A percentile compares a stretch with the other conserved stretches of the same genome.
These are phyloP conservation scores for Ceratobasidium sp. DNA, from an alignment of 1,284 basidiomycete genomes.

Conservation along the genomic window DNA sequence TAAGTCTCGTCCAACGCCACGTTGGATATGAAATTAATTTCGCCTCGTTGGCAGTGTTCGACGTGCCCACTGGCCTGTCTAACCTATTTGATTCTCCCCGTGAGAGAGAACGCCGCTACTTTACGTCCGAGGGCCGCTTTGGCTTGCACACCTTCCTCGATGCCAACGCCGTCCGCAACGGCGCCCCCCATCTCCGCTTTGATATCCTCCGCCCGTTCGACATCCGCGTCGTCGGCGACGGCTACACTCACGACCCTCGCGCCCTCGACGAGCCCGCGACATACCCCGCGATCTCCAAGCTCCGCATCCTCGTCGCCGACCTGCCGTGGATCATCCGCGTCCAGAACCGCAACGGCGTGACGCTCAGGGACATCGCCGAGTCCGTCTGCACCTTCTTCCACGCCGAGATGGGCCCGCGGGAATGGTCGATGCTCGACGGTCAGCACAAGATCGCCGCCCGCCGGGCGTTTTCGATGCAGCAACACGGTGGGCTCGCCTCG, in stretches of 20 bases:
- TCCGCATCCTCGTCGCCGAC: constrained; percentile 41
- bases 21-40: constrained; percentile 18
- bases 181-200: constrained; percentile 34
- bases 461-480: constrained; percentile 38
- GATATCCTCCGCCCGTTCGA: constrained; percentile 40
- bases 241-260: constrained; percentile 36
- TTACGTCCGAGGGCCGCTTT: constrained; percentile 29
- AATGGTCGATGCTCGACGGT: constrained; percentile 45
- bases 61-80: constrained; percentile 31
- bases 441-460: constrained; percentile 41
- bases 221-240: constrained; percentile 38
- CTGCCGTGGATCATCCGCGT: constrained; percentile 42
- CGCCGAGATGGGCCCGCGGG: constrained; percentile 41
- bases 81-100: constrained; percentile 24
- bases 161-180: constrained; percentile 31
- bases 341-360: constrained; percentile 41
- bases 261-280: constrained; percentile 42
- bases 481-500: constrained; percentile 15
- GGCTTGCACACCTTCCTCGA: constrained; percentile 35
- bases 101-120: constrained; percentile 41
- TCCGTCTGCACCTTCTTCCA: constrained; percentile 39
- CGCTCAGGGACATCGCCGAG: constrained; percentile 40
- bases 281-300: constrained; percentile 41
- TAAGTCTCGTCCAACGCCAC: constrained; percentile 21
- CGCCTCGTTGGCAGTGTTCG: constrained; percentile 32